These are phyloP conservation scores for Sugiyamaella paludigena DNA, from an alignment of 1,139 yeast species.

Conservation along the genomic window DNA sequence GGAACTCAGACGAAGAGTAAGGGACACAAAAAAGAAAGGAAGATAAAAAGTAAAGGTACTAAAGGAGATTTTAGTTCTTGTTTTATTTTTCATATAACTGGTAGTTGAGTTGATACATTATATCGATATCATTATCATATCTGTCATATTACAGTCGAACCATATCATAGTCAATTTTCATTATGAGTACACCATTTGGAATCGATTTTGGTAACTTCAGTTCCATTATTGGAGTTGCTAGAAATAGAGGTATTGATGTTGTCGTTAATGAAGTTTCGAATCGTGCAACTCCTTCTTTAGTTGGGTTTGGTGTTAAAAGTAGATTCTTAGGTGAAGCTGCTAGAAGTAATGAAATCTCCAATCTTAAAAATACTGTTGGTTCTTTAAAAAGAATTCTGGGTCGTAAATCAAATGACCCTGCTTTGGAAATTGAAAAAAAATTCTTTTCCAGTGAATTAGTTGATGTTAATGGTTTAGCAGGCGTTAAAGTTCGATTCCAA, in stretches of 20 bases:
- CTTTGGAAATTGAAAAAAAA: slow-evolving; percentile 68
- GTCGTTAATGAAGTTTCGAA: slow-evolving; percentile 98
- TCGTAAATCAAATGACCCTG: slow-evolving; percentile 71
- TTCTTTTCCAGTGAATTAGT: slow-evolving; percentile 70
- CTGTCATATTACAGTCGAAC: too few species aligned
- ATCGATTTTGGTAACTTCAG: slow-evolving; percentile 95
- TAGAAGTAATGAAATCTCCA: slow-evolving; percentile 93
- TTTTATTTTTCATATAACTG: too few species aligned
- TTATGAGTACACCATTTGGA: slow-evolving; percentile 90
- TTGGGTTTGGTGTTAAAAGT: slow-evolving; percentile 87
- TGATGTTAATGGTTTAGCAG: slow-evolving; percentile 69
- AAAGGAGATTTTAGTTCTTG: too few species aligned
- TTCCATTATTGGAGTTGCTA: slow-evolving; percentile 94
- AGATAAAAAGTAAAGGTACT: background rate
- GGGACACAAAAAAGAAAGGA: background rate
- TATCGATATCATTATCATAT: too few species aligned
- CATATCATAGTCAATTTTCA: slow-evolving; percentile 18
- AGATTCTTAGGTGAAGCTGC: slow-evolving; percentile 95
- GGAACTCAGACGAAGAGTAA: background rate
- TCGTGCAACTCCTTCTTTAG: slow-evolving; percentile 92
- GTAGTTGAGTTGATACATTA: too few species aligned
- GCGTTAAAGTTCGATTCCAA: slow-evolving; percentile 79
- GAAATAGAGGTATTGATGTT: slow-evolving; percentile 97
- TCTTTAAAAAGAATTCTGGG: slow-evolving; percentile 92
- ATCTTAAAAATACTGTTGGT: slow-evolving; percentile 93